These are phyloP conservation scores for Volvariella volvacea DNA, from an alignment of 1,284 basidiomycete genomes.

Conservation along the genomic window DNA sequence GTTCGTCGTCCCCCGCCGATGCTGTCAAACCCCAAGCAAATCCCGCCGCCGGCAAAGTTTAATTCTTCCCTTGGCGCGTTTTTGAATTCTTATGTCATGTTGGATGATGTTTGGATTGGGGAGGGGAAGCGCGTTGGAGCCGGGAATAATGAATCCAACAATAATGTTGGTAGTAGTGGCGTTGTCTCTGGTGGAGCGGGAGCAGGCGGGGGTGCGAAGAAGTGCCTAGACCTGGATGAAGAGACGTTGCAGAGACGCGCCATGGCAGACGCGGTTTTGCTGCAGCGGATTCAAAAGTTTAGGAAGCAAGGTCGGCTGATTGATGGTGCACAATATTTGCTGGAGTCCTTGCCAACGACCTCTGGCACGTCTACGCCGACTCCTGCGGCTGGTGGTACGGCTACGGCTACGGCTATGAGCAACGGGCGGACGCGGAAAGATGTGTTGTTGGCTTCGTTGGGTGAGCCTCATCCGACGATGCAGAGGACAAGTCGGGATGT, in stretches of 20 bases:
- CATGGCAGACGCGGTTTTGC: constrained; percentile 8
- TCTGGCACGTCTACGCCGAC: too few species aligned
- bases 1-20: constrained; percentile 55
- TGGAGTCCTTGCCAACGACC: not conserved
- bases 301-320: constrained; percentile 30
- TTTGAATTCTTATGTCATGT: constrained; percentile 52
- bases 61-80: constrained; percentile 46
- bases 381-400: too few species aligned
- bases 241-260: not conserved
- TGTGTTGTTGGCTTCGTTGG: not conserved
- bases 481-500: constrained; percentile 29
- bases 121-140: constrained; percentile 30
- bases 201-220: too few species aligned
- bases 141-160: constrained; percentile 32
- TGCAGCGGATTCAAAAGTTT: constrained; percentile 47
- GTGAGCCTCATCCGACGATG: constrained; percentile 12
- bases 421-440: too few species aligned
- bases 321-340: constrained; percentile 23
- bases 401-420: too few species aligned
- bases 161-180: constrained; percentile 36
- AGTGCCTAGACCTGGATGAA: not conserved
- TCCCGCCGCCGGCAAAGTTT: constrained; percentile 44
- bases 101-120: constrained; percentile 45
- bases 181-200: too few species aligned
- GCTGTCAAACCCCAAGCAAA: constrained; percentile 64